Base-by-base conservation (phyloP, 345 rosid genomes). In the Salix purpurea region DNA sequence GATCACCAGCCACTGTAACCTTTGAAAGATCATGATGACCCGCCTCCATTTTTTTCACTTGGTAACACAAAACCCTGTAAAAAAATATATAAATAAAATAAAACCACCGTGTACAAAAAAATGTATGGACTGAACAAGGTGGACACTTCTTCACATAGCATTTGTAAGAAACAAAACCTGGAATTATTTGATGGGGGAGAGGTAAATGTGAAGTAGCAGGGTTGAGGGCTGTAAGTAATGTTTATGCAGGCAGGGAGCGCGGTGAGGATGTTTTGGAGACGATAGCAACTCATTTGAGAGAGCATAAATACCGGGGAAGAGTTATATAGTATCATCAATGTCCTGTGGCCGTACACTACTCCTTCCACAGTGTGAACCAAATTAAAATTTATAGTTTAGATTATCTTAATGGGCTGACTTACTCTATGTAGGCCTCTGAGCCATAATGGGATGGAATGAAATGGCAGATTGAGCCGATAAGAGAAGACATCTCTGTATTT, bases 1-100 rank as follows among this genome's bases (percentile, higher is more conserved):
- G 84, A 77, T 91, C 81, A 26, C 72, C 86, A 6, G 80, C 81
- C 24, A 89, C 82, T 10, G 86, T 84, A 65, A 78, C 69, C 34
- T 77, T 82, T 13, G 85, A 76, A 48, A 80, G 80, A 61, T 85
- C 74, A 66, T 19, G 67, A 34, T 19, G 58, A 18, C 58, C 58
- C 23, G 19, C 73, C 12, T 76, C 70, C 76, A 71, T 72, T 44
- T 54, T 67, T 44, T 54, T 39, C 62, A 58, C 28, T 66, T 19
- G 44, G 65, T 52, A 46, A 73, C 34, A 42, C 40, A 5, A 21
- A 71, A 65, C 26, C 36, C 77, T 67, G 28, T 32, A 69, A 61
- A 39, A 42, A 11, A 16, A 26, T 6, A 65, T 11, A 32, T 32
- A 32, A 32, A 32, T 32, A 34, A 48, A 54, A 12, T 3, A 46